These are phyloP conservation scores for Penicillium verrucosum DNA, from an alignment of 2,329 filamentous ascomycete species.

Conservation along the genomic window DNA sequence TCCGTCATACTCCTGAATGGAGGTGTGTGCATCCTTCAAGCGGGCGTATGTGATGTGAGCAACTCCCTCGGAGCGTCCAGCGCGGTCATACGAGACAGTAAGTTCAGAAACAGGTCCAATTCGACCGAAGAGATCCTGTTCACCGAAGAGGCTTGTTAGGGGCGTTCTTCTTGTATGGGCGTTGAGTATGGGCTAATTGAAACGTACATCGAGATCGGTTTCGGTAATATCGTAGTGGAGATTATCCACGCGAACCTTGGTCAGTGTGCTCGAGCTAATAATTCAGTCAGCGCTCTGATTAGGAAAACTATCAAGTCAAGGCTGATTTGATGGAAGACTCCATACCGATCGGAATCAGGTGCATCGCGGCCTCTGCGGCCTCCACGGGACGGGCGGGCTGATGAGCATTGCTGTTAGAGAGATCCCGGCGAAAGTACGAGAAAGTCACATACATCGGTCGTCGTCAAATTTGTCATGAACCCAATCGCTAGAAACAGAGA, in stretches of 20 bases:
- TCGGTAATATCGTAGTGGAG: slow-evolving; percentile 88
- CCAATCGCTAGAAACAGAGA: slow-evolving; percentile 67
- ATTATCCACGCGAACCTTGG: slow-evolving; percentile 81
- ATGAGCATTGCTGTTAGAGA: slow-evolving; percentile 22
- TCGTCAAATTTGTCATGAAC: slow-evolving; percentile 89
- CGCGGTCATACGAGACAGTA: slow-evolving; percentile 77
- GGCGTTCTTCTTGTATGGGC: not conserved
- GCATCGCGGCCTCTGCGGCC: slow-evolving; percentile 40
- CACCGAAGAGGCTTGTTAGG: not conserved
- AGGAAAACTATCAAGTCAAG: not conserved
- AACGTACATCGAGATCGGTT: slow-evolving; percentile 70
- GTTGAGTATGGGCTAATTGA: not conserved
- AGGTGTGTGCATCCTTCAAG: slow-evolving; percentile 67
- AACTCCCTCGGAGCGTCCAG: slow-evolving; percentile 79
- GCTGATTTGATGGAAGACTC: not conserved
- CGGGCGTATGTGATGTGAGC: slow-evolving; percentile 79
- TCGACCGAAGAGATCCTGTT: slow-evolving; percentile 71
- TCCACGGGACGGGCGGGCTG: slow-evolving; percentile 45
- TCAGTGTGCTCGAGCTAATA: slow-evolving; percentile 53
- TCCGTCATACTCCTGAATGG: slow-evolving; percentile 77
- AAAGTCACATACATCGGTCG: slow-evolving; percentile 51
- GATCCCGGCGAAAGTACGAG: slow-evolving; percentile 2
- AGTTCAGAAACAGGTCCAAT: slow-evolving; percentile 71
- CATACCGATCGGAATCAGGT: slow-evolving; percentile 38
- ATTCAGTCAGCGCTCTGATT: slow-evolving; percentile 18